Conservation (phyloP, 805 yeast genomes). For the Schwanniomyces yamadae region DNA sequence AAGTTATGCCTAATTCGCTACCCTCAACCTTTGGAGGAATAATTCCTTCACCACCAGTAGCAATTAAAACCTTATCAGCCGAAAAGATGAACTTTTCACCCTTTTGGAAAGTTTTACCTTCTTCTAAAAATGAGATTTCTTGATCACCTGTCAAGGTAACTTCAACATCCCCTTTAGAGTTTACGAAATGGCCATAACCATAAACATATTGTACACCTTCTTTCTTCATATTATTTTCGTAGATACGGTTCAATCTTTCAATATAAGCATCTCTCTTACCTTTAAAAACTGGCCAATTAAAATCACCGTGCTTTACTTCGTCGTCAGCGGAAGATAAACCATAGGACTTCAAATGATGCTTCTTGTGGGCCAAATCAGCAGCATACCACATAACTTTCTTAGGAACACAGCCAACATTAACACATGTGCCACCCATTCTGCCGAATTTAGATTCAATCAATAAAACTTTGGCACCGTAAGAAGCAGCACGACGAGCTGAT, state of each 20-base stretch:
- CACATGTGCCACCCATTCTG: slow-evolving; percentile 95
- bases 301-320: slow-evolving; percentile 49
- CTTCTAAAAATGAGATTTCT: slow-evolving; percentile 32
- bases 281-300: slow-evolving; percentile 82
- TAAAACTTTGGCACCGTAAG: slow-evolving; percentile 84
- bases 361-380: slow-evolving; percentile 77
- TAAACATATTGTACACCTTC: slow-evolving; percentile 86
- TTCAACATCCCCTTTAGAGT: slow-evolving; percentile 67
- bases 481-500: slow-evolving; percentile 95
- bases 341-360: slow-evolving; percentile 74
- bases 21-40: slow-evolving; percentile 74
- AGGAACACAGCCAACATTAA: slow-evolving; percentile 98
- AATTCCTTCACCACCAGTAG: slow-evolving; percentile 89
- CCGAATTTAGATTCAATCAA: slow-evolving; percentile 71
- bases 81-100: slow-evolving; percentile 61
- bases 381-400: slow-evolving; percentile 99
- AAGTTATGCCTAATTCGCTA: slow-evolving; percentile 75
- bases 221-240: slow-evolving; percentile 79
- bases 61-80: slow-evolving; percentile 82
- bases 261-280: slow-evolving; percentile 91
- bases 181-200: slow-evolving; percentile 81
- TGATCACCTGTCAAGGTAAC: slow-evolving; percentile 54
- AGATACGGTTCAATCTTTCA: slow-evolving; percentile 84
- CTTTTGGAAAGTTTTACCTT: slow-evolving; percentile 33
- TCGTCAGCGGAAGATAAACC: slow-evolving; percentile 65